Evolutionary conservation across 169 alveolate species (phyloP).

Genomic region (Haemoproteus tartakovskyi): DNA sequence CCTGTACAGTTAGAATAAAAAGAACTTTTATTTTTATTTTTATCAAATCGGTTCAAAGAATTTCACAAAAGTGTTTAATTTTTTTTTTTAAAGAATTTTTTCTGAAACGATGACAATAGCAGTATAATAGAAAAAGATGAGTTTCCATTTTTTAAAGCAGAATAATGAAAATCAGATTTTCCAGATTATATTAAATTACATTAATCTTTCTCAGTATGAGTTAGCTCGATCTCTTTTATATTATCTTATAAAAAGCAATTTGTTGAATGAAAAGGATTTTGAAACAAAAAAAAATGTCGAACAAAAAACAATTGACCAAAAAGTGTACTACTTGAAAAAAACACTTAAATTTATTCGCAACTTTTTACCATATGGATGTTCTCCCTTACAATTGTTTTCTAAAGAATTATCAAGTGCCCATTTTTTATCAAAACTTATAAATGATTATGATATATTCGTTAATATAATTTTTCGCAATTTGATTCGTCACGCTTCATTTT

Average conservation of each 20-base stretch:
- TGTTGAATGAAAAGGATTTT: conserved; percentile 3
- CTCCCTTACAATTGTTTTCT: conserved; percentile 22
- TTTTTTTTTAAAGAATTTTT: too few species aligned
- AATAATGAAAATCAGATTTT: conserved; percentile 1
- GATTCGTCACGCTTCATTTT: neutral
- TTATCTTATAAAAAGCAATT: neutral
- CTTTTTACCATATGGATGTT: conserved; percentile 25
- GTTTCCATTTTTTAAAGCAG: neutral
- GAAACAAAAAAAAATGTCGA: neutral
- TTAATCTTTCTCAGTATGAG: conserved; percentile 32
- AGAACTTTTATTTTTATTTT: too few species aligned
- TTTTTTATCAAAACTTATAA: conserved; percentile 11
- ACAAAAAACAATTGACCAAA: neutral
- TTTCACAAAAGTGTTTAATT: too few species aligned
- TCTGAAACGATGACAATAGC: too few species aligned
- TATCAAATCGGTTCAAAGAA: too few species aligned
- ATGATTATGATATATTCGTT: conserved; percentile 23
- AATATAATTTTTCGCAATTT: conserved; percentile 2
- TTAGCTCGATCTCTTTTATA: conserved; percentile 15
- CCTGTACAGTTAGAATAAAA: too few species aligned
- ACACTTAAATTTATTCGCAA: conserved; percentile 23
- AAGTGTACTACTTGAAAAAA: conserved; percentile 3
- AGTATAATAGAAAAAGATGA: conserved; percentile 7
- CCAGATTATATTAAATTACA: conserved; percentile 2
- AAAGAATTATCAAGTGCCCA: conserved; percentile 24